A percentile compares a stretch with the other conserved stretches of the same genome.
Conservation (phyloP, 2,329 filamentous ascomycete species). For the Stagonosporopsis tanaceti region DNA sequence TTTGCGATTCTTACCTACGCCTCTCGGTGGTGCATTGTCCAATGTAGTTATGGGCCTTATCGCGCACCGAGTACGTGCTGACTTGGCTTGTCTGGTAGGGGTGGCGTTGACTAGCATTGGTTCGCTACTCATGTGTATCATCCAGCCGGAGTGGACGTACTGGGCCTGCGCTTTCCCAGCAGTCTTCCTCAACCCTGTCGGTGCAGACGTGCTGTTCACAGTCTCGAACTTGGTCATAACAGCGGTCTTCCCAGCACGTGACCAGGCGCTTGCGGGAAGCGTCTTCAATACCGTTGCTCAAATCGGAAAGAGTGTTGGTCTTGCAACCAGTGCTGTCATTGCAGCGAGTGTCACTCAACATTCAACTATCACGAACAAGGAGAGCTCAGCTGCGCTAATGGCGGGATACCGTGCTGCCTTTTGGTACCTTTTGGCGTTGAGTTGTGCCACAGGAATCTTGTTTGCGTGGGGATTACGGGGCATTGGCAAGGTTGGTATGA, state of each 20-base stretch:
- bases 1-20: conserved; percentile 55
- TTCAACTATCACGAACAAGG: conserved; percentile 36
- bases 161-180: conserved; percentile 58
- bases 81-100: conserved; percentile 52
- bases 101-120: conserved; percentile 38
- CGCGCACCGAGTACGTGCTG: conserved; percentile 55
- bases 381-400: conserved; percentile 48
- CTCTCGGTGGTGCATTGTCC: conserved; percentile 50
- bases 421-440: conserved; percentile 53
- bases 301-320: conserved; percentile 52
- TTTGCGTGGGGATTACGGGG: conserved; percentile 52
- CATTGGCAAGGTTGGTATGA: conserved; percentile 55
- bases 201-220: conserved; percentile 56
- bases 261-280: conserved; percentile 55
- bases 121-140: conserved; percentile 57
- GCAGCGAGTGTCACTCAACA: conserved; percentile 41
- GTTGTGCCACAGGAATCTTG: conserved; percentile 41
- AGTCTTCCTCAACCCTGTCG: conserved; percentile 54
- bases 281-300: conserved; percentile 57
- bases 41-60: conserved; percentile 58
- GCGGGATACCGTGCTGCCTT: conserved; percentile 54
- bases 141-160: conserved; percentile 56
- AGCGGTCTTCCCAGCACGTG: conserved; percentile 50
- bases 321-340: conserved; percentile 51
- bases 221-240: conserved; percentile 56